These are phyloP conservation scores for Ascochyta rabiei DNA, from an alignment of 2,329 filamentous ascomycete genomes.

Conservation along the genomic window DNA sequence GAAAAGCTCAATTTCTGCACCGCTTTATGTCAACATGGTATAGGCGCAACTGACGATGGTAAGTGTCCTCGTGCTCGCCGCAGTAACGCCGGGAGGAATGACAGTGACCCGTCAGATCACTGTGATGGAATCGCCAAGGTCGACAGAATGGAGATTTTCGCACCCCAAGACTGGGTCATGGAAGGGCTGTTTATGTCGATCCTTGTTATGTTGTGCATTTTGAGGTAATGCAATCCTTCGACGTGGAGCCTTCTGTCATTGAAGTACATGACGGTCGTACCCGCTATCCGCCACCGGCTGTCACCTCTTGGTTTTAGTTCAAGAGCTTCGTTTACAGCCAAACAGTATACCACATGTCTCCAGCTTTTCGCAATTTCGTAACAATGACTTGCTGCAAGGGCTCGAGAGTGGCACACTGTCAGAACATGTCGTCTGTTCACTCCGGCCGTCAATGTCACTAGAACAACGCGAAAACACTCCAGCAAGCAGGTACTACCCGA, in stretches of 20 bases:
- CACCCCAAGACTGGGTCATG: not conserved
- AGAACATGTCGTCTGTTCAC: not conserved
- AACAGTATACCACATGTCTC: constrained; percentile 2
- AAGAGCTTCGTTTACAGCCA: constrained; percentile 3
- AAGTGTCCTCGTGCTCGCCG: constrained; percentile 3
- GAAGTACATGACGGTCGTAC: constrained; percentile 4
- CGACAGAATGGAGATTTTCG: not conserved
- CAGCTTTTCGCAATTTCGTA: not conserved
- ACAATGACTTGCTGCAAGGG: not conserved
- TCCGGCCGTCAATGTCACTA: not conserved
- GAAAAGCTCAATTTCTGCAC: no score
- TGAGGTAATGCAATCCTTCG: not conserved
- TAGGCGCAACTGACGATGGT: not conserved
- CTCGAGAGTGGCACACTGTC: not conserved
- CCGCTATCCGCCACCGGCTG: constrained; percentile 2
- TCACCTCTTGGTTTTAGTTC: not conserved
- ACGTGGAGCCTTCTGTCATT: not conserved
- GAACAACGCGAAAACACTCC: not conserved
- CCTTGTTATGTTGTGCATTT: not conserved
- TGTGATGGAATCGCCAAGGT: not conserved
- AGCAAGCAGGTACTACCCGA: not conserved
- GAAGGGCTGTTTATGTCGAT: not conserved
- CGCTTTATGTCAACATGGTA: no score
- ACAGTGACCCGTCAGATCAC: not conserved
- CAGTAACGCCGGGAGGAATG: constrained; percentile 10